Conservation (phyloP, 208 protist species). For the Trypanosoma cruzi region DNA sequence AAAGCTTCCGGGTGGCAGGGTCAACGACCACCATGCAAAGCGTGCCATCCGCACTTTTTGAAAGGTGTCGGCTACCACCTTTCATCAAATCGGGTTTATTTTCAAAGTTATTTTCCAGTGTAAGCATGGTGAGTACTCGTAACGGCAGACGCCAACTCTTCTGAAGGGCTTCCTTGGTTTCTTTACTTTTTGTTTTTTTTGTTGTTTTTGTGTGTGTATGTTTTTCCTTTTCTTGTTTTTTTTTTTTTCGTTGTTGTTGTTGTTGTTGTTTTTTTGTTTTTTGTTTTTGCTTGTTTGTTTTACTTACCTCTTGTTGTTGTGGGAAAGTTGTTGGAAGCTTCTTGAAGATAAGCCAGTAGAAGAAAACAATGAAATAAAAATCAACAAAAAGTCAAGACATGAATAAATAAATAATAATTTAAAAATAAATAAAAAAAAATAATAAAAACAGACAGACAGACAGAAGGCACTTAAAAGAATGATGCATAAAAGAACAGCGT, state of each 20-base stretch:
- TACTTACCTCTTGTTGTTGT: no score
- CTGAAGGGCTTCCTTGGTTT: not conserved
- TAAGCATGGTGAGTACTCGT: not conserved
- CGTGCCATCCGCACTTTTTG: not conserved
- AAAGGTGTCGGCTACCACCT: not conserved
- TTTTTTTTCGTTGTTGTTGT: not conserved
- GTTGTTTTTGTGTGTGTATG: not conserved
- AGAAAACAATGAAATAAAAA: no score
- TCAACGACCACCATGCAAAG: slow-evolving; percentile 30
- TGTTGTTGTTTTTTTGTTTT: slow-evolving; percentile 3
- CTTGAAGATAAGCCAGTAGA: no score
- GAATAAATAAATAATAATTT: no score
- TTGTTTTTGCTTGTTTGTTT: slow-evolving; percentile 6
- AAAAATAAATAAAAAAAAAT: no score
- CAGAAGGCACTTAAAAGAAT: no score
- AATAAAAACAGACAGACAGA: no score
- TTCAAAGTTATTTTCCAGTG: not conserved
- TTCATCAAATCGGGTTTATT: not conserved
- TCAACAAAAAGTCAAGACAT: no score
- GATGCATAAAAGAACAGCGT: no score
- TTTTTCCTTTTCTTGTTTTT: slow-evolving; percentile 2
- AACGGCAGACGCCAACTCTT: no score
- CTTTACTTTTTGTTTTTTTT: slow-evolving; percentile 7
- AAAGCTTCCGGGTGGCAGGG: slow-evolving; percentile 29
- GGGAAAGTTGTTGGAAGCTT: no score